Conservation (phyloP, 176 grass and related monocot genomes). For the Triticum urartu region DNA sequence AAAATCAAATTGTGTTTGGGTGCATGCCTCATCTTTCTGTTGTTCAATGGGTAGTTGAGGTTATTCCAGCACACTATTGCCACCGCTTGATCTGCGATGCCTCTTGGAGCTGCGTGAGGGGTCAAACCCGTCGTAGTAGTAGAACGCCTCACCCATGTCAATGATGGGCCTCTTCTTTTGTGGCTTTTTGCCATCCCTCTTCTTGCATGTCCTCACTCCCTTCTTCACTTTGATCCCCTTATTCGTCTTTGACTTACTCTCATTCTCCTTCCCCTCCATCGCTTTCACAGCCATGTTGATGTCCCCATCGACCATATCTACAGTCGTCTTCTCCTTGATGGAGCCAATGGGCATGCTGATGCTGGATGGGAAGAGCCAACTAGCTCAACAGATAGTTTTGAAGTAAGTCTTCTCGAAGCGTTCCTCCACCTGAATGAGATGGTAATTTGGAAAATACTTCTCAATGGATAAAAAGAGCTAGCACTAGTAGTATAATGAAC, state of each 20-base stretch:
- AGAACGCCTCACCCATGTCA: conserved; percentile 17
- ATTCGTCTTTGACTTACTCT: background rate
- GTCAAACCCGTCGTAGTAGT: conserved; percentile 55
- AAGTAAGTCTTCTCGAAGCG: conserved; percentile 28
- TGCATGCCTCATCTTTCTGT: background rate
- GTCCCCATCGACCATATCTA: background rate
- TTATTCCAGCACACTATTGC: background rate
- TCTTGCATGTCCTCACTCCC: conserved; percentile 33
- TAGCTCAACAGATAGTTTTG: background rate
- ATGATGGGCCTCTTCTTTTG: conserved; percentile 9
- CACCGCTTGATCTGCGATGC: conserved; percentile 1
- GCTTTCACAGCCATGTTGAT: background rate
- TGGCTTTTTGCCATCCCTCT: conserved; percentile 39
- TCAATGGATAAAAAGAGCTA: background rate
- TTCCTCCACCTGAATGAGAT: conserved; percentile 28
- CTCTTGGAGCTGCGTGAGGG: conserved; percentile 36
- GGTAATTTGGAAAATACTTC: background rate
- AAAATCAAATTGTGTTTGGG: background rate
- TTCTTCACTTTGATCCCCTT: background rate
- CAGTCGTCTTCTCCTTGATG: background rate
- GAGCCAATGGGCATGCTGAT: background rate
- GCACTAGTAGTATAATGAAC: background rate
- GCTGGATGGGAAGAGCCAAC: conserved; percentile 32
- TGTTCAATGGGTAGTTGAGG: background rate
- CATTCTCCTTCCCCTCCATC: background rate